Base-by-base conservation (phyloP, 495 filamentous ascomycete genomes). In the Massariosphaeria phaeospora region DNA sequence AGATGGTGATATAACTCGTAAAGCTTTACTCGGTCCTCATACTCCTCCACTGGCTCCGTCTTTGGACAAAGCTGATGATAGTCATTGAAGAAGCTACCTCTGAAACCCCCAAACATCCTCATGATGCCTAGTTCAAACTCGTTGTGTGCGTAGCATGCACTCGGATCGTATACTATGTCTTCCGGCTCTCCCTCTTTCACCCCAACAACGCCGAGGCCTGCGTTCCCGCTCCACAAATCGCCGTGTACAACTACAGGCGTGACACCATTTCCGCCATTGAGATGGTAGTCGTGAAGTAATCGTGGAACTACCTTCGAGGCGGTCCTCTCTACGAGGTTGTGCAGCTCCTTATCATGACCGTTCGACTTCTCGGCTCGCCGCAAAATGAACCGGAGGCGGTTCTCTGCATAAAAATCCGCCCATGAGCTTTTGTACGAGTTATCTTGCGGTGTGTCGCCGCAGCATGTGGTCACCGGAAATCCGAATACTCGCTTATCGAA, bases 41-140 rank as follows among this genome's bases (percentile, higher is more conserved):
- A 93, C 74, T 96, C 90, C 36, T 79, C 82, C 38, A 79, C 78
- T 10, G 91, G 91, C 69, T 94, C 86, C 21, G 84, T 80, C 75
- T 85, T 95, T 2, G 82, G 82, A 48, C 86, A 80, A 30, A 88
- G 47, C 20, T 73, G 60, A 71, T 88, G 80, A 69, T 96, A 96
- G 70, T 89, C 84, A 18, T 75, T 77, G 70, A 84, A 83, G 59
- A 94, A 95, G 5, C 57, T 64, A 0, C 68, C 64, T 17, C 83
- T 83, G 74, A 94, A 96, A 3, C 91, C 91, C 0, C 91, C 91
- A 78, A 96, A 96, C 88, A 97, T 91, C 52, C 77, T 77, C 91
- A 95, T 96, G 44, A 96, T 95, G 1, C 91, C 91, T 42, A 91
- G 66, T 66, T 96, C 91, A 72, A 82, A 96, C 75, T 96, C 91